Base-by-base conservation (phyloP, 2,329 filamentous ascomycete genomes). In the Aspergillus sp. region DNA sequence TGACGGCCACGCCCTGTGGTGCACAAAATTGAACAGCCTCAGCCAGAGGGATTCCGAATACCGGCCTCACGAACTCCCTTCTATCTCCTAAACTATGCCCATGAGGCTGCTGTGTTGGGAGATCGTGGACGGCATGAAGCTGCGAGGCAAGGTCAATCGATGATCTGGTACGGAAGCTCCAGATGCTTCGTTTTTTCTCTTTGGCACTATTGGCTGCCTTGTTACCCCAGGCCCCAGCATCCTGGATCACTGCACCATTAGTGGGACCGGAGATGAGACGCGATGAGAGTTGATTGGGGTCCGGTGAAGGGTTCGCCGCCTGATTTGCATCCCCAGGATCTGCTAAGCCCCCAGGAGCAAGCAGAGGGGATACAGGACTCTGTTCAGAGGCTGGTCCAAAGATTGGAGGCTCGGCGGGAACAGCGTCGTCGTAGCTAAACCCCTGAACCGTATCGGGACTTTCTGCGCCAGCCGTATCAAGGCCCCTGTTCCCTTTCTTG, bases 1-100 rank as follows among this genome's bases (percentile, higher is more conserved):
- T 88, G 6, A 92, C 87, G 61, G 87, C 85, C 49, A 91, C 82
- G 58, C 92, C 90, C 12, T 70, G 68, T 0, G 92, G 93, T 12
- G 87, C 83, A 67, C 90, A 93, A 71, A 85, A 90, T 60, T 90
- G 87, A 7, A 96, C 93, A 26, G 95, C 95, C 69, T 98, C 94
- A 9, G 87, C 87, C 55, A 99, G 79, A 5, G 91, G 86, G 32
- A 91, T 89, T 2, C 95, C 95, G 73, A 99, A 99, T 3, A 92
- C 90, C 58, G 90, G 85, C 42, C 87, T 84, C 14, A 87, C 77
- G 0, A 86, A 82, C 16, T 86, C 85, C 60, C 79, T 82, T 56
- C 73, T 68, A 65, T 74, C 79, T 32, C 77, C 77, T 20, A 76
- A 78, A 14, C 74, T 78, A 54, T 77, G 79, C 57, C 79, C 82